These are phyloP conservation scores for Pueraria montana DNA, from an alignment of 306 rosid species.

Conservation along the genomic window DNA sequence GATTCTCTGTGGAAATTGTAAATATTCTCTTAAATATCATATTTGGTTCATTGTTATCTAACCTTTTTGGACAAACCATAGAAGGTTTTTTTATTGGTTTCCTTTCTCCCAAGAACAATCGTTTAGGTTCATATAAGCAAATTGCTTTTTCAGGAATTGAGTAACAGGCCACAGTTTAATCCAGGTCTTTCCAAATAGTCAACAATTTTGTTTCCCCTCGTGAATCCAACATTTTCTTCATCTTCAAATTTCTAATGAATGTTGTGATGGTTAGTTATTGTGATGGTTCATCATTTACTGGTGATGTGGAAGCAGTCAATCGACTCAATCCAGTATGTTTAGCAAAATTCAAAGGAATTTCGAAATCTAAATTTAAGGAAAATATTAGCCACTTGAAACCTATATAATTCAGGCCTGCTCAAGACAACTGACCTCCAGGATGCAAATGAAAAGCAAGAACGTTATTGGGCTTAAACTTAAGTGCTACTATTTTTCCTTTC, in stretches of 20 bases:
- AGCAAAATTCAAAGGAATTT: slow-evolving; percentile 12
- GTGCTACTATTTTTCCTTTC: neutral
- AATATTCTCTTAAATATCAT: slow-evolving; percentile 16
- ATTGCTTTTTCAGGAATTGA: slow-evolving; percentile 90
- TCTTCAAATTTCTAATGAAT: slow-evolving; percentile 2
- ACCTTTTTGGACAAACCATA: neutral
- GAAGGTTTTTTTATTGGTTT: slow-evolving; percentile 47
- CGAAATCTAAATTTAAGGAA: neutral
- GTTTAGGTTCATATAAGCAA: slow-evolving; percentile 84
- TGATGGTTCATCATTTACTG: too few relatives aligned
- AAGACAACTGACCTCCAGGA: neutral
- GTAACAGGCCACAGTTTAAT: slow-evolving; percentile 61
- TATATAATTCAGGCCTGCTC: neutral
- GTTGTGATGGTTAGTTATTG: too few relatives aligned
- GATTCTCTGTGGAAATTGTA: too few relatives aligned
- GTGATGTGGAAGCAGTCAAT: neutral
- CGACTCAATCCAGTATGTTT: slow-evolving; percentile 79
- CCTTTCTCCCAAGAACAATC: slow-evolving; percentile 75
- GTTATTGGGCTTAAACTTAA: neutral
- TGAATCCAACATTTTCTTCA: neutral
- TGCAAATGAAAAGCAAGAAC: neutral
- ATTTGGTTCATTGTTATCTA: slow-evolving; percentile 4
- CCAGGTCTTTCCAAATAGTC: slow-evolving; percentile 66
- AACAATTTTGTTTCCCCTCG: neutral
- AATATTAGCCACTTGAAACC: neutral